Base-by-base conservation (phyloP, 2,329 filamentous ascomycete genomes). In the Westerdykella sp. region DNA sequence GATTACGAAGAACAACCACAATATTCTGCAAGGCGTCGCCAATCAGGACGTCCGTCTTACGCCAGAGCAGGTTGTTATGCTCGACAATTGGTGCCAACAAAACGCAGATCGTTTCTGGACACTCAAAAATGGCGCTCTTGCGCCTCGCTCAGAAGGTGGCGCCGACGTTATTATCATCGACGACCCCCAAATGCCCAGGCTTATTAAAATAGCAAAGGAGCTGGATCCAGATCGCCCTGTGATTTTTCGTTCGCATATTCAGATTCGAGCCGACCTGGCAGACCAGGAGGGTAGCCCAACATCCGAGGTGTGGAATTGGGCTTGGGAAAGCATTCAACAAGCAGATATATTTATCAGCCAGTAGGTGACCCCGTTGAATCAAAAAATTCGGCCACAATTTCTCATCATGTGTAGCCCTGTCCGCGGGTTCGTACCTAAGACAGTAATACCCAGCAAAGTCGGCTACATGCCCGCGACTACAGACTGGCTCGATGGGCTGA, bases 1-100 rank as follows among this genome's bases (percentile, higher is more conserved):
- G 40, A 84, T 87, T 65, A 93, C 87, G 52, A 93, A 93, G 69
- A 89, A 84, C 52, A 85, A 89, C 55, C 87, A 93, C 76, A 93
- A 93, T 66, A 90, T 91, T 51, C 79, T 93, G 2, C 87, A 93
- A 68, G 87, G 86, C 9, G 86, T 90, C 34, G 80, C 81, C 34
- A 72, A 75, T 22, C 77, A 79, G 0, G 76, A 78, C 2, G 77
- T 86, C 53, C 76, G 79, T n/a, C 73, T 91, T 25, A 79, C 75
- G 0, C 54, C 71, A 1, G 76, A 84, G 2, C 78, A 86, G 44
- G 80, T 82, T 55, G 62, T 70, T 1, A 67, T 72, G n/a, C 78
- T 91, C 41, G 76, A 76, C 10, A 76, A 81, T 37, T 93, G 87
- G 87, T 83, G 86, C 44, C 69, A 73, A 11, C 78, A 84, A 11